Percentiles rank a stretch among this genome's conserved stretches.
Conservation (phyloP, 208 protist species). For the Leishmania tropica region DNA sequence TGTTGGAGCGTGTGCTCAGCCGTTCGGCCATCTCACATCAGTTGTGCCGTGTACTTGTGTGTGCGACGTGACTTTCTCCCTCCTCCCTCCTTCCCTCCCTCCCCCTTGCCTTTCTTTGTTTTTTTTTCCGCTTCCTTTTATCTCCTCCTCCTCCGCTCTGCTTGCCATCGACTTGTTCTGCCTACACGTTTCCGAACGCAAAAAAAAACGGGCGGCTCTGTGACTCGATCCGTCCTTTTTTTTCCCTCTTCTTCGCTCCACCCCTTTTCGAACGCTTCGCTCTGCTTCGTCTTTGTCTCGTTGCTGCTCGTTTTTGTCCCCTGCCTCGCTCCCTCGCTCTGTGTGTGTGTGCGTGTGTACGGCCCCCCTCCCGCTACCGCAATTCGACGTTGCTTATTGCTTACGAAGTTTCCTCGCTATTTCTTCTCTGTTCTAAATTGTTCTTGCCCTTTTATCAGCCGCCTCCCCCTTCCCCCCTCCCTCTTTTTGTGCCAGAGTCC, state of each 20-base stretch:
- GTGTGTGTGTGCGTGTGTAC: too few relatives aligned
- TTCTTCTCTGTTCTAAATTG: conserved; percentile 22
- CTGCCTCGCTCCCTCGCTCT: not conserved
- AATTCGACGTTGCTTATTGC: not conserved
- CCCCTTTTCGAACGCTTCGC: too few relatives aligned
- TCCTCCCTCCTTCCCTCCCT: not conserved
- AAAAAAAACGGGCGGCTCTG: not conserved
- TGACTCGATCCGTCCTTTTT: not conserved
- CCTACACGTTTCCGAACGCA: too few relatives aligned
- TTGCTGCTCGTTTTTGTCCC: not conserved
- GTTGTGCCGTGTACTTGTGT: not conserved
- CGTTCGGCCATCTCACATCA: too few relatives aligned
- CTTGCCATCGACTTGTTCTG: not conserved
- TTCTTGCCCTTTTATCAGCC: not conserved
- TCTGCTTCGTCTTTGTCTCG: not conserved
- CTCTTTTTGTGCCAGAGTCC: too few relatives aligned
- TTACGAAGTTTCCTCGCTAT: not conserved
- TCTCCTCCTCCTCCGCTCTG: not conserved
- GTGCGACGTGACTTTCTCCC: not conserved
- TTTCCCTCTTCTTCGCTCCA: not conserved
- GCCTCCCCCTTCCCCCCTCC: not conserved
- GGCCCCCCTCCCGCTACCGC: not conserved
- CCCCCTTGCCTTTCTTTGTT: not conserved
- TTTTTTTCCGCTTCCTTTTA: not conserved
- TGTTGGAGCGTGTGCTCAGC: not conserved